Percentiles rank a stretch among this genome's conserved stretches.
These are phyloP conservation scores for Trichoderma erinaceum DNA, from an alignment of 495 filamentous ascomycete genomes.

Conservation along the genomic window DNA sequence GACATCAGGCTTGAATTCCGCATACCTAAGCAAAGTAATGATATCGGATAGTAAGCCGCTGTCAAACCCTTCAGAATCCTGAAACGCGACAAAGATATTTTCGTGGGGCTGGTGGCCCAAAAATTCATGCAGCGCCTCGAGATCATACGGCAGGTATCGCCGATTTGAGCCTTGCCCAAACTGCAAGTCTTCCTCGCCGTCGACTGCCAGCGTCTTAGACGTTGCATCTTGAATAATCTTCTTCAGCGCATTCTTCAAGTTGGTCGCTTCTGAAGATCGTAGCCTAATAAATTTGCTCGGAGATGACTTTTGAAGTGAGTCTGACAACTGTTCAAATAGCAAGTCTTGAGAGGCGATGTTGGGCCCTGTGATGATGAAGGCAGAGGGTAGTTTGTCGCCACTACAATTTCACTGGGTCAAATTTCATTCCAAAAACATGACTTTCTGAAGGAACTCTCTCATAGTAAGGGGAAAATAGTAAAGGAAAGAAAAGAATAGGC, in stretches of 20 bases:
- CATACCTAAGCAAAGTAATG: slow-evolving; percentile 69
- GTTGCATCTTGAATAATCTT: slow-evolving; percentile 67
- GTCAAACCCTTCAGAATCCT: slow-evolving; percentile 93
- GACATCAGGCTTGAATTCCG: background rate
- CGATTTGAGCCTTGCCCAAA: slow-evolving; percentile 42
- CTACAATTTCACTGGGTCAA: slow-evolving; percentile 27
- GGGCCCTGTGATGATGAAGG: slow-evolving; percentile 77
- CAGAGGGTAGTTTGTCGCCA: slow-evolving; percentile 58
- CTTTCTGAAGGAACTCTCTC: background rate
- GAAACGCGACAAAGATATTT: slow-evolving; percentile 69
- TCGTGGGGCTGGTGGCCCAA: slow-evolving; percentile 49
- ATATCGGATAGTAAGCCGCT: slow-evolving; percentile 69
- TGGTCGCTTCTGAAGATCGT: slow-evolving; percentile 70
- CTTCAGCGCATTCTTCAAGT: slow-evolving; percentile 77
- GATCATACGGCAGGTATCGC: slow-evolving; percentile 82
- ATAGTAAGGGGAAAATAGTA: too few relatives aligned
- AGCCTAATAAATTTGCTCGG: slow-evolving; percentile 59
- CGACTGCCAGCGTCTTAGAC: slow-evolving; percentile 21
- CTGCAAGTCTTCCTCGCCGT: slow-evolving; percentile 46
- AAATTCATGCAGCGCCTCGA: slow-evolving; percentile 67
- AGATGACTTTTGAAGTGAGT: slow-evolving; percentile 41
- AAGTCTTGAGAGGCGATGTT: slow-evolving; percentile 72
- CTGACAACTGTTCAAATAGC: slow-evolving; percentile 63
- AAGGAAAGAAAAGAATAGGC: background rate
- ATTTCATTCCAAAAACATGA: background rate